These are phyloP conservation scores for Grammothele lineata DNA, from an alignment of 768 basidiomycete species.

Conservation along the genomic window DNA sequence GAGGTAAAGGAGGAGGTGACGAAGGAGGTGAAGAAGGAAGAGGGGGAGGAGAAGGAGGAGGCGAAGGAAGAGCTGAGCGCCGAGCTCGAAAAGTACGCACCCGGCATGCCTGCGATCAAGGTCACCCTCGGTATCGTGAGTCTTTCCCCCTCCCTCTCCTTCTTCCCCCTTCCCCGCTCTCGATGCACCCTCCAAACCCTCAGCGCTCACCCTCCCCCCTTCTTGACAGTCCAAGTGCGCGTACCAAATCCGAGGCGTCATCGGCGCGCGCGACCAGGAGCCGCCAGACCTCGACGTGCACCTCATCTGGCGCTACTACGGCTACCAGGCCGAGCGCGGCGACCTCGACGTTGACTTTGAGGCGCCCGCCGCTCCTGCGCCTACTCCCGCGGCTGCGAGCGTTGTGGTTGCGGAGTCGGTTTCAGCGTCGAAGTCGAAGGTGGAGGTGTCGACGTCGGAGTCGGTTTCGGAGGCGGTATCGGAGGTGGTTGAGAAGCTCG, in stretches of 20 bases:
- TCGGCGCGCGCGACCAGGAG: constrained; percentile 41
- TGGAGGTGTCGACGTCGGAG: too few species aligned
- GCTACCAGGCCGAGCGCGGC: constrained; percentile 7
- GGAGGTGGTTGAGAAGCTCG: too few species aligned
- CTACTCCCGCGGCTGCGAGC: too few species aligned
- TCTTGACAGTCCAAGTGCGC: constrained; percentile 40
- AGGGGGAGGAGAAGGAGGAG: background rate
- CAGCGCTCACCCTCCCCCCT: too few species aligned
- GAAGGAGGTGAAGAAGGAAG: background rate
- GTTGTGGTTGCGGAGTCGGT: too few species aligned
- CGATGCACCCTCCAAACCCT: background rate
- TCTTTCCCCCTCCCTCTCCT: too few species aligned
- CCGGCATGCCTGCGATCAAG: constrained; percentile 52
- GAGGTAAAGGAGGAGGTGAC: background rate
- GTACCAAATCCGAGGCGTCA: constrained; percentile 41
- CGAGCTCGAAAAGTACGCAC: constrained; percentile 41
- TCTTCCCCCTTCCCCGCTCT: background rate
- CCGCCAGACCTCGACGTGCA: constrained; percentile 45
- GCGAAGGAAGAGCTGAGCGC: background rate
- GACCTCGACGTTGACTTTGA: constrained; percentile 6
- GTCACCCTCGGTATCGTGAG: constrained; percentile 56
- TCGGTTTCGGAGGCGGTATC: too few species aligned
- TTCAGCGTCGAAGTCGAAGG: too few species aligned
- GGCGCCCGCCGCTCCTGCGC: constrained; percentile 35
- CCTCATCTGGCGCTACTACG: constrained; percentile 37